These are phyloP conservation scores for Suillus occidentalis DNA, from an alignment of 768 basidiomycete genomes.

Conservation along the genomic window DNA sequence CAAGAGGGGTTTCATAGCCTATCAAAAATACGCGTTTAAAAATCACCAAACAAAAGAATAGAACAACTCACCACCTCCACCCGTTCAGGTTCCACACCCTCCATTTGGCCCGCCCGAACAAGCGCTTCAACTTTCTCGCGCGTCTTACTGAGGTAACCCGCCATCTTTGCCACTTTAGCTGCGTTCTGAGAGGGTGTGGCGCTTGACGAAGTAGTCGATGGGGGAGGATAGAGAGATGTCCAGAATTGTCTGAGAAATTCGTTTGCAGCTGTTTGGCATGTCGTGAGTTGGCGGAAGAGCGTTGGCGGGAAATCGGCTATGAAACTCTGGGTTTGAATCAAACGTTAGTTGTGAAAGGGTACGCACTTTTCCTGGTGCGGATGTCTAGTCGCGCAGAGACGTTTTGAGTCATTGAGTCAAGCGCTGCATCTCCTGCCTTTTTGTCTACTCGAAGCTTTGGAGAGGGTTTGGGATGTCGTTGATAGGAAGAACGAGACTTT, in stretches of 20 bases:
- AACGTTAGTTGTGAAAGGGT: neutral
- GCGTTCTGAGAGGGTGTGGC: constrained; percentile 69
- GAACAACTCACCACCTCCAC: constrained; percentile 60
- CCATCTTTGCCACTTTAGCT: constrained; percentile 86
- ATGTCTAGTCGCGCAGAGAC: constrained; percentile 72
- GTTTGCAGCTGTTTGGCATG: constrained; percentile 89
- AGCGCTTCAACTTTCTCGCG: constrained; percentile 80
- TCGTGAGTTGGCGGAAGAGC: constrained; percentile 80
- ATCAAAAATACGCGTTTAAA: constrained; percentile 2
- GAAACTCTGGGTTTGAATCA: neutral
- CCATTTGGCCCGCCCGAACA: constrained; percentile 57
- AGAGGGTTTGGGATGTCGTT: neutral
- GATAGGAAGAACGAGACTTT: neutral
- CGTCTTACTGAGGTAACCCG: constrained; percentile 74
- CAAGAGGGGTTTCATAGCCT: constrained; percentile 79
- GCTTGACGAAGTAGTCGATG: constrained; percentile 46
- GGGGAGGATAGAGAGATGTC: constrained; percentile 80
- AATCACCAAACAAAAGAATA: neutral
- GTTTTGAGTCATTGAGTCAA: constrained; percentile 76
- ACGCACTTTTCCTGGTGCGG: constrained; percentile 62
- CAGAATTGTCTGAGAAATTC: constrained; percentile 98
- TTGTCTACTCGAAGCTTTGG: constrained; percentile 66
- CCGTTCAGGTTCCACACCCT: constrained; percentile 59
- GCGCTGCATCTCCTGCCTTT: constrained; percentile 65
- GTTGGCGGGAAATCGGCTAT: constrained; percentile 79